Base-by-base conservation (phyloP, 2,329 filamentous ascomycete species). In the Arthroderma sp. region DNA sequence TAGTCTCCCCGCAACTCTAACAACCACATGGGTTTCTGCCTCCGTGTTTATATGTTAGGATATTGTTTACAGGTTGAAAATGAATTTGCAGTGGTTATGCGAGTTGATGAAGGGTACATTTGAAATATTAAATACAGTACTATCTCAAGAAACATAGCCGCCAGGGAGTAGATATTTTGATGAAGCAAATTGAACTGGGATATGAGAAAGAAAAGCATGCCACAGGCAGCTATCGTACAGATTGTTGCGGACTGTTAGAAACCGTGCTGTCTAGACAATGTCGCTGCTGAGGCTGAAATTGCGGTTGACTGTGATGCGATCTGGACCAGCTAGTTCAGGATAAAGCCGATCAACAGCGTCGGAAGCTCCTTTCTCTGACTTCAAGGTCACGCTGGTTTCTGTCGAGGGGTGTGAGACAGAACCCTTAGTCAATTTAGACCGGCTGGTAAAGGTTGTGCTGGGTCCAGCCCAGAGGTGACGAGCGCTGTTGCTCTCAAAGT, bases 261-360 rank as follows among this genome's bases (percentile, higher is more conserved):
- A 22, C 7, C 41, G 8, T 34, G 28, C 38, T 9, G 34, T 42
- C 29, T 30, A 15, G 9, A 29, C 30, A 41, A 38, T 50, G 30
- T 42, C 36, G 15, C 45, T 49, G 11, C 29, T 32, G 27, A 51
- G 28, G 33, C 45, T 52, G 11, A 50, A 50, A 30, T 52, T 47
- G 11, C 49, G 49, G 2, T 47, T 47, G 6, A 49, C 47, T 15
- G 45, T 40, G 29, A 49, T 47, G 42, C 22, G 27, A 10, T 27
- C 36, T 29, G 28, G 36, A 22, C 44, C 42, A 6, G 41, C 40
- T 6, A 52, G 36, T 2, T 50, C 48, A 9, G 50, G 47, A 36
- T 52, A 49, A 3, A 53, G 44, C n/a, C 42, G 42, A 40, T 51
- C 46, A 6, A 51, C 30, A 9, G 44, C 44, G 10, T 41, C 27